phyloP scores from a whole-genome alignment of 1,139 yeast genomes.

The Hansenula lynferdii region DNA sequence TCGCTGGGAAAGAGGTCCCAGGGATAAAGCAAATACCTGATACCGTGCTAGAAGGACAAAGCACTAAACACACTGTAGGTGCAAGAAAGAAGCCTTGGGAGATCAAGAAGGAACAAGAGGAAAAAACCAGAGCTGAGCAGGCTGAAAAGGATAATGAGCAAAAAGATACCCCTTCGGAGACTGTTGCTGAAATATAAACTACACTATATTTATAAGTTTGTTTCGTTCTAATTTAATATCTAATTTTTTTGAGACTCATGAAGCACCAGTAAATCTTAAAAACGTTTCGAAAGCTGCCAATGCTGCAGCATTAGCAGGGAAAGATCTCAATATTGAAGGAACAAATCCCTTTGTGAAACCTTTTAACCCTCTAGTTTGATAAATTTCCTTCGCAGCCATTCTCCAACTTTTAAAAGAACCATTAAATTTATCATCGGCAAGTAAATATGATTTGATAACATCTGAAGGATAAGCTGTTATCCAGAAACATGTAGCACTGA shows the following conservation, averaged over 20 bases:
- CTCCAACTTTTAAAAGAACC: constrained; percentile 72
- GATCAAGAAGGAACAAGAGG: constrained; percentile 12
- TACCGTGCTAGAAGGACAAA: constrained; percentile 50
- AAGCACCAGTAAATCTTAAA: constrained; percentile 43
- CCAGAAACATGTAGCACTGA: constrained; percentile 80
- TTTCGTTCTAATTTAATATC: no score
- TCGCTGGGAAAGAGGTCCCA: constrained; percentile 69
- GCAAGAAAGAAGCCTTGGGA: constrained; percentile 79
- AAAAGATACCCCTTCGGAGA: no score
- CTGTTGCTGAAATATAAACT: neutral
- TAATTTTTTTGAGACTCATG: constrained; percentile 2
- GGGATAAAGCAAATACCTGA: constrained; percentile 74
- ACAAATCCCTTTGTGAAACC: constrained; percentile 80
- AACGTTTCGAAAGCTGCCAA: constrained; percentile 86
- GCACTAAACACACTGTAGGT: constrained; percentile 38
- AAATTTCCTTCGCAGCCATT: constrained; percentile 68
- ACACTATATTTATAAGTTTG: neutral
- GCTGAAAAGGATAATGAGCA: no score
- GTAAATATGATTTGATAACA: constrained; percentile 81
- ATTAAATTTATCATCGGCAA: constrained; percentile 71
- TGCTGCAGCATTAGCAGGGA: constrained; percentile 94
- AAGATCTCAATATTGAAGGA: constrained; percentile 69
- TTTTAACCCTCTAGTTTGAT: constrained; percentile 52
- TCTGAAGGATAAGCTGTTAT: constrained; percentile 86
- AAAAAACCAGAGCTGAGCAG: neutral